Evolutionary conservation across 176 grass and related monocot species (phyloP), one percentile per base, ranked within the genome.

Genomic region (Oryza meyeriana): DNA sequence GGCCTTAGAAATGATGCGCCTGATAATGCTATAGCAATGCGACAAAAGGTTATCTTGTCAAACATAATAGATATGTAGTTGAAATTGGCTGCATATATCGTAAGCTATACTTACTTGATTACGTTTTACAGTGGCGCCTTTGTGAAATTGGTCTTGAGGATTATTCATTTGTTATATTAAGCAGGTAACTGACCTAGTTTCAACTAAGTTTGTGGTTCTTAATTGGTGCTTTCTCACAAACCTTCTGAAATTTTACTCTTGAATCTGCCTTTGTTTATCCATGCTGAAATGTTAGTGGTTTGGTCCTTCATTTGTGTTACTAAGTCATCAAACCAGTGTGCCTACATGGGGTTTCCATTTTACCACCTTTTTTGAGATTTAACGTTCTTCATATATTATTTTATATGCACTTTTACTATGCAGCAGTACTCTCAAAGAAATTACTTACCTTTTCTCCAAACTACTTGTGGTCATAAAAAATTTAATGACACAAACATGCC

Each of bases 91-190:
- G 55, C 33, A 64, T 71, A 64, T 62, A 79, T 85, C 76, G 6
- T 69, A 62, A 75, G 26, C 84, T 71, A 64, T 83, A 88, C 82
- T 86, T 38, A 83, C 27, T 48, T 71, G 10, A 29, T 77, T 71
- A 82, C 78, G 5, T 90, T 90, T 69, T 86, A 75, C 79, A 95
- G 90, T 98, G 95, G 95, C 95, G 95, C 74, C 86, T 98, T 29
- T 92, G 90, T 89, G 95, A 98, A 71, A 98, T 98, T 75, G 88
- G 95, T 22, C 90, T 98, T 42, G 95, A 98, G 72, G 92, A 98
- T 87, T 98, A 93, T 85, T 98, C 95, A 2, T 98, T 98, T 79
- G 92, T 98, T 89, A 68, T 98, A 34, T 84, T 98, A 68, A 98
- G 95, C 86, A 86, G 92, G 92, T 98, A 89, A 41, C 42, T 80